Base-by-base conservation (phyloP, 2,329 filamentous ascomycete genomes). In the Penicillium sclerotiorum region DNA sequence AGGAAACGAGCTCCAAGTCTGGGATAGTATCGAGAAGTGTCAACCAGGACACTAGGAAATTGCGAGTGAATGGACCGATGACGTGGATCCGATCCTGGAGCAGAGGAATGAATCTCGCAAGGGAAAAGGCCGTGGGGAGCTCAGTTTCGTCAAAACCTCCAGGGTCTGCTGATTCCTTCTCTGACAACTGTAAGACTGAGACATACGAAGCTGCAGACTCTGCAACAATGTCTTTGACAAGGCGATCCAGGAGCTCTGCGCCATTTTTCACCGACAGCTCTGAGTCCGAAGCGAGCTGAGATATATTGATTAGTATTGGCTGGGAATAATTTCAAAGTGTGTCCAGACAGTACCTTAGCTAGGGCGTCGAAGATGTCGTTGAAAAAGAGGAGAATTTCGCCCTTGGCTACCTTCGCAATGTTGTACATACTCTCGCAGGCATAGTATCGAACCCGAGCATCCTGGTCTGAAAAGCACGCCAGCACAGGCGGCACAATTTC, bases 341-440 rank as follows among this genome's bases (percentile, higher is more conserved):
- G 43, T 40, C 12, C 13, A 25, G 51, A 15, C 32, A 74, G 55
- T 76, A 95, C 91, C 82, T 96, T 97, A 77, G 92, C 96, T 47
- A 99, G 78, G 18, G 94, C 91, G 75, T 99, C 94, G 67, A 99
- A 99, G 56, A 99, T 94, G 64, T 95, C 89, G 73, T 99, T 99
- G 74, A 99, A 99, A 77, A 96, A 99, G 33, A 95, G 83, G 58
- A 99, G 74, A 17, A 99, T 94, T 73, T 99, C 94, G 30, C 95
- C 94, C 74, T 99, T 99, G 53, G 93, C 94, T 40, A 99, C 94
- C 75, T 99, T 99, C 66, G 94, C 92, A 67, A 99, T 99, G 73
- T 99, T 99, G 76, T 99, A 99, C 94, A 99, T 99, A 72, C 92
- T 95, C 77, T 99, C 94, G 74, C 94, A 99, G 20, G 94, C 94